Conservation (phyloP, 345 rosid species). For the Syzygium aromaticum region DNA sequence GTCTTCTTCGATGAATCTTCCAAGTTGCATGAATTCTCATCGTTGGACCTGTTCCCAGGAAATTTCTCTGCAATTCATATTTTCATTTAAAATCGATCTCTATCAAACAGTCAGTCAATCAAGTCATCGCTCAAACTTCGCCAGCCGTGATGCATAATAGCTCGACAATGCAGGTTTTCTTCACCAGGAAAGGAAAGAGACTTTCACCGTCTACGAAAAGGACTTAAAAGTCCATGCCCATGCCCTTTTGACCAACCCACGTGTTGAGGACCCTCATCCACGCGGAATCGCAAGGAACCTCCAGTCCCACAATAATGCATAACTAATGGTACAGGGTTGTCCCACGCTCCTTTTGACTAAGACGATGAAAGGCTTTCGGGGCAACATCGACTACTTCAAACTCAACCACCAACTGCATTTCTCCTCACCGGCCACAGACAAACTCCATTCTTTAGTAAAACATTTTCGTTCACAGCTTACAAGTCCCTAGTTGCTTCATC, state of each 20-base stretch:
- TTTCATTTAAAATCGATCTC: not conserved
- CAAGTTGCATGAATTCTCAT: not conserved
- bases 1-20: not conserved
- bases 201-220: no score
- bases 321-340: not conserved
- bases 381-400: not conserved
- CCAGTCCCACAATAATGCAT: not conserved
- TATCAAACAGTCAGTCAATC: not conserved
- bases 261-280: not conserved
- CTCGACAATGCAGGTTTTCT: not conserved
- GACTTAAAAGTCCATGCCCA: not conserved
- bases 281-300: not conserved
- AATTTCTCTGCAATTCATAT: not conserved
- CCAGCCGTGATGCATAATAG: not conserved
- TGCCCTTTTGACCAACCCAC: not conserved
- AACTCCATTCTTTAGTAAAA: not conserved
- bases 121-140: not conserved
- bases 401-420: not conserved
- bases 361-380: not conserved
- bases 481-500: not conserved
- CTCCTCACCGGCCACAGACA: not conserved
- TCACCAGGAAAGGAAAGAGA: no score
- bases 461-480: not conserved
- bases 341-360: not conserved
- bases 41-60: not conserved